Evolutionary conservation across 1,284 basidiomycete species (phyloP), one percentile per base, ranked within the genome.

Genomic region (Sporisorium scitamineum): DNA sequence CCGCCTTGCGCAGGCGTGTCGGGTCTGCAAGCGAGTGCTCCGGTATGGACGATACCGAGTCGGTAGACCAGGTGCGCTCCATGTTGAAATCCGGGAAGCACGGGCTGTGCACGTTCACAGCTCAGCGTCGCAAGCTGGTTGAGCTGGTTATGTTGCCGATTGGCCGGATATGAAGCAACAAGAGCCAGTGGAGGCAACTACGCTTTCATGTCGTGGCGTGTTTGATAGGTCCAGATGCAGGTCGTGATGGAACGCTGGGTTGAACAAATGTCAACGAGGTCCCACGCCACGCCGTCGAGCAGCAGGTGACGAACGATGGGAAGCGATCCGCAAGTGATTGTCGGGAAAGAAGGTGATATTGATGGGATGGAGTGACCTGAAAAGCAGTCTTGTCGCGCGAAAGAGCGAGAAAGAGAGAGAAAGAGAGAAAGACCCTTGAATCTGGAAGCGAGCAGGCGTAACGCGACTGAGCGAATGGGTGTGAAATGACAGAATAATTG

Each of bases 1-100:
- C 70, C 10, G 75, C 64, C 54, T 69, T 78, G 45, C 76, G 71
- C 3, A 70, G 56, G 22, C 58, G 65, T 4, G 54, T 48, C 26
- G 76, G 64, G 41, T 79, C 70, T 3, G 69, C 68, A 6, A 58
- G 56, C 51, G 71, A 67, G 13, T 42, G 54, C 26, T 70, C 62
- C 32, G 60, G 63, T 29, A 63, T 64, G 32, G 74, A 68, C 9
- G 76, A 58, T 2, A 64, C 62, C 59, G 74, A 72, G 53, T 77
- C 75, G 59, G 75, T 73, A 24, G 75, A 77, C 70, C 70, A 77
- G 26, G 37, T 73, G 41, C 70, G 70, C 48, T 77, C 67, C 75
- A 77, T 77, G 24, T 22, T 56, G 55, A 31, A 8, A 24, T 7
- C 0, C 44, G 11, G 32, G 26, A 20, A 11, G 37, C 32, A 14